Conservation (phyloP, 352 stramenopile species). For the Phytophthora fragariaefolia region DNA sequence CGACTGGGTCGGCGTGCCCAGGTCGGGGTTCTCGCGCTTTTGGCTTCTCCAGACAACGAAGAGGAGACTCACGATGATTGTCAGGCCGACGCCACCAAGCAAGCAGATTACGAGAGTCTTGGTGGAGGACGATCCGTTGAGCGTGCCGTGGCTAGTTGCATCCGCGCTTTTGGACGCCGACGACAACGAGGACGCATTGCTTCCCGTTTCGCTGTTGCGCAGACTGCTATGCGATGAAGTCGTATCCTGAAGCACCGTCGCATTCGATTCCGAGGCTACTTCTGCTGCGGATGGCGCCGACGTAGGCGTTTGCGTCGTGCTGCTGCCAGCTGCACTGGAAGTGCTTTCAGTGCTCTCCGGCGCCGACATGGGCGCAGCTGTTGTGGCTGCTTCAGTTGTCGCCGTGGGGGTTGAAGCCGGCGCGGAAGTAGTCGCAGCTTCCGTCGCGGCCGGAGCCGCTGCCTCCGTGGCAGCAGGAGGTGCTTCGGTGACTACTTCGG, state of each 20-base stretch:
- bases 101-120: conserved; percentile 30
- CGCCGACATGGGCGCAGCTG: conserved; percentile 1
- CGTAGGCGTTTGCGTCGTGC: conserved; percentile 3
- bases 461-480: conserved; percentile 1
- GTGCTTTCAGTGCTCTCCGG: not conserved
- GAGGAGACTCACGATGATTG: conserved; percentile 38
- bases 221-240: conserved; percentile 16
- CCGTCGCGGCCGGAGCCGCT: conserved; percentile 18
- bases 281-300: conserved; percentile 1
- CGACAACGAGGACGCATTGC: conserved; percentile 14
- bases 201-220: conserved; percentile 8
- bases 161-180: conserved; percentile 23
- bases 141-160: conserved; percentile 11
- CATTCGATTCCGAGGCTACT: conserved; percentile 4
- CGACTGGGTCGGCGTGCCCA: conserved; percentile 16
- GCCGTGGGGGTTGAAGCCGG: not conserved
- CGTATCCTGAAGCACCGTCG: conserved; percentile 8
- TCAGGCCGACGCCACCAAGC: conserved; percentile 27
- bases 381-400: conserved; percentile 10
- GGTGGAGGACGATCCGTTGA: conserved; percentile 19
- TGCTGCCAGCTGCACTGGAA: not conserved
- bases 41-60: conserved; percentile 33
- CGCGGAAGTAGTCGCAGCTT: conserved; percentile 5
- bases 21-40: conserved; percentile 9
- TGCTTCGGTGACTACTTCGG: conserved; percentile 1